Percentiles rank a stretch among this genome's conserved stretches.
phyloP scores from a whole-genome alignment of 2,329 filamentous ascomycete genomes.

The Exophiala viscosa region DNA sequence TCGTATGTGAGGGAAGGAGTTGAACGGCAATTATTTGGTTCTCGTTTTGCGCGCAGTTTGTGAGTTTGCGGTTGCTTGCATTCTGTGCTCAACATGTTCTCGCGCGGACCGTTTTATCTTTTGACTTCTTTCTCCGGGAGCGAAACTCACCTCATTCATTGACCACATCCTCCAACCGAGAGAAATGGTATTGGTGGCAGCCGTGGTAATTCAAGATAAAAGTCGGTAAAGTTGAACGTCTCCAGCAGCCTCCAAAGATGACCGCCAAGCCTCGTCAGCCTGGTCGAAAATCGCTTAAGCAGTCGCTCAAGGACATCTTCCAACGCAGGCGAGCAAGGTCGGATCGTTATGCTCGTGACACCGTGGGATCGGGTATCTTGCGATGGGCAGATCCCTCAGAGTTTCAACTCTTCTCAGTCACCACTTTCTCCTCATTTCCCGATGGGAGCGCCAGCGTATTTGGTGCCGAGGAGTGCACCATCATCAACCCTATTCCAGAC shows the following conservation, averaged over 20 bases:
- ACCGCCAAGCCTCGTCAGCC: slow-evolving; percentile 15
- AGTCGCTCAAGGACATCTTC: slow-evolving; percentile 27
- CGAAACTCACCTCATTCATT: too few relatives aligned
- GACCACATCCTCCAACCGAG: neutral
- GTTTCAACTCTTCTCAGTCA: slow-evolving; percentile 9
- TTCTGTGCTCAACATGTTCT: neutral
- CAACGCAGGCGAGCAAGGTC: slow-evolving; percentile 14
- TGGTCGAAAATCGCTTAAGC: slow-evolving; percentile 23
- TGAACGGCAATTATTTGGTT: neutral
- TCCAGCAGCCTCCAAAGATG: slow-evolving; percentile 10
- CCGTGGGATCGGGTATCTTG: slow-evolving; percentile 26
- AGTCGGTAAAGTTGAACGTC: neutral
- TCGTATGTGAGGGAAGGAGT: too few relatives aligned
- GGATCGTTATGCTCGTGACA: slow-evolving; percentile 8
- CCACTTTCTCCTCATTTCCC: slow-evolving; percentile 15
- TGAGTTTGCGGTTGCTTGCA: slow-evolving; percentile 3
- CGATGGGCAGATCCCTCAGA: slow-evolving; percentile 14
- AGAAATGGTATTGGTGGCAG: too few relatives aligned
- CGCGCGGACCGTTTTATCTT: neutral
- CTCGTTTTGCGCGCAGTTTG: neutral
- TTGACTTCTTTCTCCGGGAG: neutral
- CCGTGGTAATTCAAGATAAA: neutral
- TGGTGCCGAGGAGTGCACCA: slow-evolving; percentile 18
- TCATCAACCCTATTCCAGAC: slow-evolving; percentile 14
- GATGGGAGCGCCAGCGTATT: slow-evolving; percentile 15